Conservation (phyloP, 805 yeast genomes). For the Wickerhamiella shivajii region DNA sequence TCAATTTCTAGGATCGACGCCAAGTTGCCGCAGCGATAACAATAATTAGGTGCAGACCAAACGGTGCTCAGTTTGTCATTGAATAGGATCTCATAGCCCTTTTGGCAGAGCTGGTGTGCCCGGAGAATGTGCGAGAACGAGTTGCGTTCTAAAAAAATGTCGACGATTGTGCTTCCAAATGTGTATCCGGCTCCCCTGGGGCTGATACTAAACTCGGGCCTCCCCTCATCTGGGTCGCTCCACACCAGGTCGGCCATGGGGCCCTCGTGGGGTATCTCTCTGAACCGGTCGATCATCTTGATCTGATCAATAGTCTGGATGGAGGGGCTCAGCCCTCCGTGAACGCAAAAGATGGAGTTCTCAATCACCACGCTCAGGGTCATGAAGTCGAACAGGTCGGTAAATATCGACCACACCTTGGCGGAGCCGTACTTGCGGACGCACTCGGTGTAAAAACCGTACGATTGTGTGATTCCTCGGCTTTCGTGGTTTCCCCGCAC, state of each 20-base stretch:
- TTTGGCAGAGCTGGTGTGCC: conserved; percentile 94
- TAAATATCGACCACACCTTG: conserved; percentile 75
- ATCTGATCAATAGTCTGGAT: conserved; percentile 91
- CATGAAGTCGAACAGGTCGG: conserved; percentile 84
- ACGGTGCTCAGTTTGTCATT: conserved; percentile 85
- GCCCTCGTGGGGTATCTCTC: conserved; percentile 97
- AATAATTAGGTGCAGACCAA: conserved; percentile 97
- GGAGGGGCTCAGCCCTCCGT: conserved; percentile 92
- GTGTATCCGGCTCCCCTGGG: conserved; percentile 98
- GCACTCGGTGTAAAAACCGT: conserved; percentile 94
- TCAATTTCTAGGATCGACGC: conserved; percentile 92
- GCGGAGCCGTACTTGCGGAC: conserved; percentile 71
- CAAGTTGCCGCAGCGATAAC: conserved; percentile 91
- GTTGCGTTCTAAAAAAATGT: conserved; percentile 68
- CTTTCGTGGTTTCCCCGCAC: conserved; percentile 95
- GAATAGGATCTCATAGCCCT: conserved; percentile 88
- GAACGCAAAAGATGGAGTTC: conserved; percentile 81
- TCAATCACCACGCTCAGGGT: conserved; percentile 84
- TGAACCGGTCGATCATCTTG: conserved; percentile 74
- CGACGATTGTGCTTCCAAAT: conserved; percentile 82
- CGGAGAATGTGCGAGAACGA: conserved; percentile 67
- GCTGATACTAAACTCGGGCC: conserved; percentile 63
- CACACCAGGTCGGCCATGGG: conserved; percentile 98
- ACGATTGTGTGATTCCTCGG: conserved; percentile 90
- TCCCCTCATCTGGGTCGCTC: conserved; percentile 91